phyloP scores from a whole-genome alignment of 306 rosid genomes.

The Ormosia semicastrata region DNA sequence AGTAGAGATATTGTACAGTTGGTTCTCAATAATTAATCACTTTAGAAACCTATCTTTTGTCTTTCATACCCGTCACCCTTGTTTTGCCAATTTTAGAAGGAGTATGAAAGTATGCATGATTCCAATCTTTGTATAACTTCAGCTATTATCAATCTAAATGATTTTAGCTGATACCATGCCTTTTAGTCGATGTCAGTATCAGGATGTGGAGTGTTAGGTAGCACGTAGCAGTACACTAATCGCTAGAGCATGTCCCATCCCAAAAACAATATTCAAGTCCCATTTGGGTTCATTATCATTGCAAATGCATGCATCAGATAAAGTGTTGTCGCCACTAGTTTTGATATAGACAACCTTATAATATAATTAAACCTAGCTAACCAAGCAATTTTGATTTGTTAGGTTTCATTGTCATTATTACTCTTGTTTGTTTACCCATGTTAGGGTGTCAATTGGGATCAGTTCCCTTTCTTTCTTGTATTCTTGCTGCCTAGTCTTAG shows the following conservation, averaged over 20 bases:
- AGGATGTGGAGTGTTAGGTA: slow-evolving; percentile 18
- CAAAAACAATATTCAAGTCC: slow-evolving; percentile 27
- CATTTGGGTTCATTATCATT: slow-evolving; percentile 4
- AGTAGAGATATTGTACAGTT: background rate
- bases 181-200: slow-evolving; percentile 6
- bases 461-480: background rate
- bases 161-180: background rate
- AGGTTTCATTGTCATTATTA: background rate
- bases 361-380: background rate
- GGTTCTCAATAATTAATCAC: background rate
- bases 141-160: background rate
- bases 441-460: background rate
- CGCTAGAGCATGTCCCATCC: slow-evolving; percentile 8
- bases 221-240: background rate
- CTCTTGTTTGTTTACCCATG: background rate
- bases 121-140: slow-evolving; percentile 6
- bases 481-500: background rate
- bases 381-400: background rate
- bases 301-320: slow-evolving; percentile 21
- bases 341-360: slow-evolving; percentile 1
- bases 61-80: background rate
- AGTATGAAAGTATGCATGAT: background rate
- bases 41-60: background rate
- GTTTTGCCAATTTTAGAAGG: slow-evolving; percentile 33
- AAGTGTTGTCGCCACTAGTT: slow-evolving; percentile 30